Evolutionary conservation across 2,329 filamentous ascomycete genomes (phyloP).

Genomic region (Leptographium radiaticola): DNA sequence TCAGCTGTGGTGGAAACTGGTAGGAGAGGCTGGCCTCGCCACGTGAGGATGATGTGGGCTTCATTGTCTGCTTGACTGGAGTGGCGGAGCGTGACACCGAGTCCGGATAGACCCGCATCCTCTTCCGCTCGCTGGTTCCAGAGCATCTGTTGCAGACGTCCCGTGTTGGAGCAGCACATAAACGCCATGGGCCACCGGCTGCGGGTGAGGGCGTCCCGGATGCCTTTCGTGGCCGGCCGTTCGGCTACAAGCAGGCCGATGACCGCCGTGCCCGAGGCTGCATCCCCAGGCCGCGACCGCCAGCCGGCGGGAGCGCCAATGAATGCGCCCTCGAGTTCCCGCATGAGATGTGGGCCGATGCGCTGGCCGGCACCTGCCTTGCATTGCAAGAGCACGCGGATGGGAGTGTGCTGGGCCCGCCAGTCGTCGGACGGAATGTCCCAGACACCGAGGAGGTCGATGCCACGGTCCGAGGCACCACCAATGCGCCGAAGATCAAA

Average conservation of each 20-base stretch:
- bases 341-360: conserved; percentile 44
- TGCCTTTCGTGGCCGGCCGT: conserved; percentile 61
- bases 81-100: conserved; percentile 30
- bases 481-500: conserved; percentile 55
- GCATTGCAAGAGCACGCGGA: conserved; percentile 51
- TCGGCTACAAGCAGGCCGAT: conserved; percentile 61
- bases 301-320: conserved; percentile 60
- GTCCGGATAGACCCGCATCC: conserved; percentile 49
- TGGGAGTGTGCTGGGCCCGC: conserved; percentile 11
- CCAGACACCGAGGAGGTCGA: conserved; percentile 66
- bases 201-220: conserved; percentile 56
- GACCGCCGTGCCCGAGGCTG: conserved; percentile 33
- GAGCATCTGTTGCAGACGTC: conserved; percentile 51
- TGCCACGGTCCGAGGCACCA: conserved; percentile 53
- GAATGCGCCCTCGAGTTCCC: conserved; percentile 74
- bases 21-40: conserved; percentile 29
- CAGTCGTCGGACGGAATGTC: conserved; percentile 15
- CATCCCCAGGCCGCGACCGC: conserved; percentile 23
- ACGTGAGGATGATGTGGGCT: conserved; percentile 35
- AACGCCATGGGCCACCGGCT: conserved; percentile 62
- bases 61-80: conserved; percentile 14
- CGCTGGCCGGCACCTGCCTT: conserved; percentile 42
- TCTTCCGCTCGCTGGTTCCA: conserved; percentile 57
- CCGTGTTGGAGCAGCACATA: conserved; percentile 45
- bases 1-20: not conserved